Evolutionary conservation across 2,329 filamentous ascomycete species (phyloP).

Genomic region (Colletotrichum sp.): DNA sequence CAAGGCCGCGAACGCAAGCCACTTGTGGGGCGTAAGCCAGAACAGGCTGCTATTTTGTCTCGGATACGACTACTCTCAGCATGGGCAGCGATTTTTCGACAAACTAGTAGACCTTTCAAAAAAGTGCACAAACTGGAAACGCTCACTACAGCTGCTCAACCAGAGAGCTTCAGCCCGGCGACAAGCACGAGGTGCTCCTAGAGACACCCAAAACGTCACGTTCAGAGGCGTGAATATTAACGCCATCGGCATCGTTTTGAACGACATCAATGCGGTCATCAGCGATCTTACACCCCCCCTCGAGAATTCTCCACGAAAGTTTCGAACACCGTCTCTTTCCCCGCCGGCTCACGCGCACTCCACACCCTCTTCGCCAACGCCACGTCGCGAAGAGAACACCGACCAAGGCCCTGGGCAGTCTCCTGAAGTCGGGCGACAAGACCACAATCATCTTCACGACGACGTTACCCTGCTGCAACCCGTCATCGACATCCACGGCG

Average conservation of each 20-base stretch:
- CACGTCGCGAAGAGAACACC: too few relatives aligned
- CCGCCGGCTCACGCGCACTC: too few relatives aligned
- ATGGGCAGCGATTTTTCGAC: not conserved
- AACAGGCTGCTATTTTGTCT: not conserved
- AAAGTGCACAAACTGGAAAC: not conserved
- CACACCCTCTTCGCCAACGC: too few relatives aligned
- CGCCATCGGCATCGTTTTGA: not conserved
- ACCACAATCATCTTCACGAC: too few relatives aligned
- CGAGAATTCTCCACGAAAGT: too few relatives aligned
- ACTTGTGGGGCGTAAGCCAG: not conserved
- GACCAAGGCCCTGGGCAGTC: too few relatives aligned
- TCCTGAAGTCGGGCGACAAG: too few relatives aligned
- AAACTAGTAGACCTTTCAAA: not conserved
- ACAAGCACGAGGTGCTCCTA: not conserved
- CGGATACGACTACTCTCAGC: not conserved
- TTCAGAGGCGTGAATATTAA: not conserved
- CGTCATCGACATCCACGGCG: too few relatives aligned
- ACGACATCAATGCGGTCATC: not conserved
- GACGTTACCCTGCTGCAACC: too few relatives aligned
- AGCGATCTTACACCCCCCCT: not conserved
- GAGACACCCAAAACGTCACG: not conserved
- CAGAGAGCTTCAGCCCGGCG: not conserved
- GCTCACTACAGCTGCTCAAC: not conserved
- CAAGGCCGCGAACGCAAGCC: not conserved
- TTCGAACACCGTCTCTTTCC: too few relatives aligned